Base-by-base conservation (phyloP, 805 yeast genomes). In the Maudiozyma pseudohumilis region DNA sequence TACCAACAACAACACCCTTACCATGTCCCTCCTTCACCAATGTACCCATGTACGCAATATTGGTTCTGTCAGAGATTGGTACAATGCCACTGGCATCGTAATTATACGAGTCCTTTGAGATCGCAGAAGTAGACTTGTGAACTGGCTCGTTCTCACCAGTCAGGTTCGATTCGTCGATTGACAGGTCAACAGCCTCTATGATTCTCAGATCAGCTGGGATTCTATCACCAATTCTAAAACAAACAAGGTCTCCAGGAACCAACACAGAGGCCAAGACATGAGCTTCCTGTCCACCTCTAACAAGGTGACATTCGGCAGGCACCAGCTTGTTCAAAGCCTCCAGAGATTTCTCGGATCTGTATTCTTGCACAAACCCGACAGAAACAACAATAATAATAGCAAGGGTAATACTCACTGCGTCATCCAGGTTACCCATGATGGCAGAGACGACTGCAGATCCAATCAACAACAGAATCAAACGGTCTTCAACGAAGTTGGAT, bases 341-440 rank as follows among this genome's bases (percentile, higher is more conserved):
- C 41, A 92, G 65, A 5, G 95, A 84, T 66, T 89, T 82, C 55
- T 92, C 99, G 2, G 95, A 83, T 53, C 97, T 72, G 54, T 88
- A 88, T 60, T 92, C 99, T 63, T 92, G 99, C 22, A 92, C 88
- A 63, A 92, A 92, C 0, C 99, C 99, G 24, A 92, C 99, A 2
- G 92, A 75, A 11, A 92, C 96, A 26, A 92, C 99, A 48, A 92
- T 89, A 32, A 84, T 50, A 36, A 92, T 86, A 5, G 98, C 98
- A 45, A 88, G 66, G 0, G 96, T 80, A 49, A 92, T 92, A 47
- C 94, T 80, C 13, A 92, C 66, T 1, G 97, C 95, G 59, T 92
- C 99, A 57, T 92, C 96, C 24, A 77, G 75, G 61, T 92, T 92
- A 16, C 96, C 95, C 94, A 92, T 85, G 51, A 84, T 60, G 49